Evolutionary conservation across 805 yeast genomes (phyloP).

Genomic region (Hanseniaspora opuntiae): DNA sequence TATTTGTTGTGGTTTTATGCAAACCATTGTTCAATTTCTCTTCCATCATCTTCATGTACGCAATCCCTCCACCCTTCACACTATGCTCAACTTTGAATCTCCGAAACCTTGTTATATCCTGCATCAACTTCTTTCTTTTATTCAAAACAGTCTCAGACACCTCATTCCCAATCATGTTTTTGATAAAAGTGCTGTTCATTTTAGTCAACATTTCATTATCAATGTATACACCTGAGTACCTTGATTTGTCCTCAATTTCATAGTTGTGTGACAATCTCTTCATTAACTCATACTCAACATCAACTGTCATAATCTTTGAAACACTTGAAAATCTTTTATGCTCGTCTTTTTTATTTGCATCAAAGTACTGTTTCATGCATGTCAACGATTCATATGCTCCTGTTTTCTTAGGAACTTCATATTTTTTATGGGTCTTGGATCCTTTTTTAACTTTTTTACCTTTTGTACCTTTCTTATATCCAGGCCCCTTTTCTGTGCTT

Average conservation of each 20-base stretch:
- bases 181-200: neutral
- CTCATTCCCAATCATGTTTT: neutral
- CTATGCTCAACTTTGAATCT: constrained; percentile 1
- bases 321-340: neutral
- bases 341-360: neutral
- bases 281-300: neutral
- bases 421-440: neutral
- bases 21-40: neutral
- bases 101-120: constrained; percentile 2
- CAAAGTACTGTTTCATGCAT: neutral
- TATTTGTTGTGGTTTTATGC: neutral
- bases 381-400: neutral
- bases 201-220: neutral
- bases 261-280: constrained; percentile 2
- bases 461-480: too few species aligned
- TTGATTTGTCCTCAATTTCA: neutral
- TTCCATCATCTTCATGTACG: neutral
- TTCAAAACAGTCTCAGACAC: neutral
- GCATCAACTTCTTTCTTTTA: constrained; percentile 1
- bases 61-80: neutral
- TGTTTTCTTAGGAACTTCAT: neutral
- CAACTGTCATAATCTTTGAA: neutral
- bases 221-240: neutral
- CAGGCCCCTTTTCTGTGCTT: neutral
- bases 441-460: neutral